Percentiles rank a stretch among this genome's conserved stretches.
Evolutionary conservation across 2,329 filamentous ascomycete species (phyloP).

Genomic region (Pestalotiopsis sp.): DNA sequence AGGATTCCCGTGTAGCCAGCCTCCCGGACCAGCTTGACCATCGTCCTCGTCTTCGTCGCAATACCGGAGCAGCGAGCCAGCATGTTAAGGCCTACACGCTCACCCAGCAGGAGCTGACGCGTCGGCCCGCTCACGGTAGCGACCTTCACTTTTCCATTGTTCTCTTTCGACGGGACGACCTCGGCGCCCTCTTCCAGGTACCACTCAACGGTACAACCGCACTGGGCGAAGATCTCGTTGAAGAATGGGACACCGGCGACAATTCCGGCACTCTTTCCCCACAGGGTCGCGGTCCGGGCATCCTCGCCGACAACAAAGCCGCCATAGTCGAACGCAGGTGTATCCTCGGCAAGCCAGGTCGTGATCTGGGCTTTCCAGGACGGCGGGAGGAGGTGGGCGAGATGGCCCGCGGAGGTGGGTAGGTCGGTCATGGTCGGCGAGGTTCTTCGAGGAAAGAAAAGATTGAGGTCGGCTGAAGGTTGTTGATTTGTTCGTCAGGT

Average conservation of each 20-base stretch:
- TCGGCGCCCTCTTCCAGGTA: conserved; percentile 73
- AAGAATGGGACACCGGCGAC: conserved; percentile 94
- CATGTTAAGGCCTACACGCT: conserved; percentile 89
- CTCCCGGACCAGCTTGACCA: conserved; percentile 58
- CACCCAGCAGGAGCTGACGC: conserved; percentile 80
- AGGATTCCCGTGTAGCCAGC: conserved; percentile 81
- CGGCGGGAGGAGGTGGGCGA: conserved; percentile 73
- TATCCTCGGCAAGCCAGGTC: conserved; percentile 93
- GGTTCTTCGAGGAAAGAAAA: neutral
- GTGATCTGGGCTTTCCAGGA: conserved; percentile 82
- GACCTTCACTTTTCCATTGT: conserved; percentile 57
- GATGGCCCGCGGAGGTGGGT: conserved; percentile 4
- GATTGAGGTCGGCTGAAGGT: neutral
- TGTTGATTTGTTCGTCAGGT: too few relatives aligned
- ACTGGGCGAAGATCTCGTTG: conserved; percentile 87
- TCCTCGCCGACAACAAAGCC: conserved; percentile 90
- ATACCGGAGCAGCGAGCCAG: conserved; percentile 90
- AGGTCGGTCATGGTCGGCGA: conserved; percentile 7
- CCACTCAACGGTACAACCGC: conserved; percentile 93
- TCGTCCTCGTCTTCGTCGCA: conserved; percentile 66
- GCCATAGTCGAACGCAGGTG: conserved; percentile 94
- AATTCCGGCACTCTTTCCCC: conserved; percentile 74
- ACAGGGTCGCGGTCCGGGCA: conserved; percentile 65
- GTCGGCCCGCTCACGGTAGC: conserved; percentile 87
- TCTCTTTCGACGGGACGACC: conserved; percentile 63